Conservation (phyloP, 2,329 filamentous ascomycete species). For the Akanthomyces lecanii region DNA sequence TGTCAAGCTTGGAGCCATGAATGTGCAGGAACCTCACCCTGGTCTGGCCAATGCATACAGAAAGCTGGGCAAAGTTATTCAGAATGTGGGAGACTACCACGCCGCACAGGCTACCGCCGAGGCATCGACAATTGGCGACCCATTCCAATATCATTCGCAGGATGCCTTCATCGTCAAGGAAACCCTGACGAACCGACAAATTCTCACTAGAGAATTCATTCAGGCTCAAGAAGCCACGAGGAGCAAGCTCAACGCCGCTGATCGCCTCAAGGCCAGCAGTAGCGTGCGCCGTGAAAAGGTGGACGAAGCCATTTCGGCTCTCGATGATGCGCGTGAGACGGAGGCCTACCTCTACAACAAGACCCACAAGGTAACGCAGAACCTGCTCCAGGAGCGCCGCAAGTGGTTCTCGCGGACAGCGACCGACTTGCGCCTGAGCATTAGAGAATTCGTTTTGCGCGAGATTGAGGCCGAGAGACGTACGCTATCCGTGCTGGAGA, state of each 20-base stretch:
- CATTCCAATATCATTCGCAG: conserved; percentile 88
- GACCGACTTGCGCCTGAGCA: conserved; percentile 73
- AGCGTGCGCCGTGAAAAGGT: conserved; percentile 93
- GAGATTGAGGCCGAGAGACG: conserved; percentile 95
- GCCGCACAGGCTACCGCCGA: conserved; percentile 95
- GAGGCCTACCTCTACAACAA: conserved; percentile 81
- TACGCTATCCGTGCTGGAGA: conserved; percentile 88
- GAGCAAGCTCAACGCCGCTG: conserved; percentile 78
- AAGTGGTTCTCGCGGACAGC: conserved; percentile 87
- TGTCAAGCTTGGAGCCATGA: conserved; percentile 80
- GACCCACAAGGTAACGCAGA: conserved; percentile 82
- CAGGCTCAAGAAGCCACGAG: conserved; percentile 84
- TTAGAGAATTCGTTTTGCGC: conserved; percentile 88
- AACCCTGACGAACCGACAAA: conserved; percentile 94
- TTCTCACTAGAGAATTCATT: conserved; percentile 85
- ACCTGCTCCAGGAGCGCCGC: conserved; percentile 81
- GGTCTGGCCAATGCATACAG: conserved; percentile 87
- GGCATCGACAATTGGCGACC: conserved; percentile 89
- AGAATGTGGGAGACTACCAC: conserved; percentile 91
- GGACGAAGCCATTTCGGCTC: conserved; percentile 87
- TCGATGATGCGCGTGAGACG: conserved; percentile 80
- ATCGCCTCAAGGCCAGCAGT: conserved; percentile 80
- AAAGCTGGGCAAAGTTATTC: conserved; percentile 90
- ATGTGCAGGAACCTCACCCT: conserved; percentile 83
- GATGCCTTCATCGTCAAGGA: conserved; percentile 98